phyloP scores from a whole-genome alignment of 164 flowering plant species.

The Liquidambar formosana region DNA sequence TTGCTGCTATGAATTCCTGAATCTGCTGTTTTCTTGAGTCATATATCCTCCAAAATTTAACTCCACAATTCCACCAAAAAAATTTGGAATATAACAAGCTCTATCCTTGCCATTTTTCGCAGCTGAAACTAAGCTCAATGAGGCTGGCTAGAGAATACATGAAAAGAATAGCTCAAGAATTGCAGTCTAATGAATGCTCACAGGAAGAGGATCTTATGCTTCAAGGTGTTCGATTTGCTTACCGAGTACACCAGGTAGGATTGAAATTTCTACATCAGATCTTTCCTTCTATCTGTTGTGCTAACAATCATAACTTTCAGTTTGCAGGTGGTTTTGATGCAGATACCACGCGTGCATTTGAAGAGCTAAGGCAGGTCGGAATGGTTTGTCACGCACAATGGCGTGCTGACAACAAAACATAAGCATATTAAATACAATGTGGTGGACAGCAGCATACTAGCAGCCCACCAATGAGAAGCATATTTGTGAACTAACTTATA shows the following conservation, averaged over 20 bases:
- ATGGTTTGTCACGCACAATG: slow-evolving; percentile 1
- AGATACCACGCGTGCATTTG: slow-evolving; percentile 31
- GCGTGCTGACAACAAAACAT: not conserved
- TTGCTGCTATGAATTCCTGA: too few relatives aligned
- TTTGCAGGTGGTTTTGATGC: slow-evolving; percentile 55
- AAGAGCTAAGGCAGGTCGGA: slow-evolving; percentile 34
- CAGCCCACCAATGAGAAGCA: not conserved
- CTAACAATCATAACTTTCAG: slow-evolving; percentile 26
- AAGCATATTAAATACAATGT: too few relatives aligned
- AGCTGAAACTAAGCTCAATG: slow-evolving; percentile 65
- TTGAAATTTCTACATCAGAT: not conserved
- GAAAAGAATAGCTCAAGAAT: slow-evolving; percentile 46
- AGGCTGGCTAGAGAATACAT: slow-evolving; percentile 60
- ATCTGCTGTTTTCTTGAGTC: not conserved
- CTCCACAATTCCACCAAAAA: not conserved
- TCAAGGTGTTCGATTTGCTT: slow-evolving; percentile 54
- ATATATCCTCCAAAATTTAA: not conserved
- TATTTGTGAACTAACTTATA: not conserved
- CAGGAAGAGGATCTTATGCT: slow-evolving; percentile 50
- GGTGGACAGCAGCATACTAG: not conserved
- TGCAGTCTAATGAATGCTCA: slow-evolving; percentile 27
- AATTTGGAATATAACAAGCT: not conserved
- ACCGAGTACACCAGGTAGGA: slow-evolving; percentile 57
- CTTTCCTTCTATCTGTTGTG: not conserved
- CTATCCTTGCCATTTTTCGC: slow-evolving; percentile 11